Base-by-base conservation (phyloP, 2,329 filamentous ascomycete species). In the Aspergillus texensis region DNA sequence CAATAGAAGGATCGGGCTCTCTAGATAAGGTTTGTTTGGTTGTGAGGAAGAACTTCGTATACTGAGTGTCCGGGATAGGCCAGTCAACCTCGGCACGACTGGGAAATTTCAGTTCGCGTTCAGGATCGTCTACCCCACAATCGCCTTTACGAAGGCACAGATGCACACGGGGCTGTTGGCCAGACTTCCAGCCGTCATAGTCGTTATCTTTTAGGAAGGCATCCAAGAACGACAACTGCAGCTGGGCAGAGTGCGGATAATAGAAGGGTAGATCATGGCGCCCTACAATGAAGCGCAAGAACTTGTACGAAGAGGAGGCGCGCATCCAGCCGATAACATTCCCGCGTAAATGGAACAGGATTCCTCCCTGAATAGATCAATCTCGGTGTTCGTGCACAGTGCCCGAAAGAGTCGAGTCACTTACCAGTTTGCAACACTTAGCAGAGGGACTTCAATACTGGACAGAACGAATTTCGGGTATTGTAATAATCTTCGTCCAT, bases 201-300 rank as follows among this genome's bases (percentile, higher is more conserved):
- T 91, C 89, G 0, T 90, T 80, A 1, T 81, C 85, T 67, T 90
- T 91, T 36, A 91, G 80, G 70, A 91, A 92, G 0, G 88, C 88
- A 62, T 90, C 86, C 0, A 91, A 77, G 71, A 92, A 91, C 65
- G 84, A 85, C 53, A 79, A 81, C 70, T 91, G 89, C 0, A 91
- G 68, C 65, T 88, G 85, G 0, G 89, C 88, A 65, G 90, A 86
- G 48, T 90, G 85, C 0, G 84, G 74, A 70, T 90, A 90, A 75
- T 90, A 91, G 71, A 91, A 91, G 0, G 89, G 89, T 4, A 91
- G 78, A 68, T 91, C 89, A 66, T 91, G 89, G 0, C 89, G 82
- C 1, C 89, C 89, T 0, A 85, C 87, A 69, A 91, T 88, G 74
- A 90, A 86, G 9, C 88, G 84, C 0, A 91, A 80, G 66, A 88